Conservation (phyloP, 306 rosid genomes). For the Cajanus cajan region DNA sequence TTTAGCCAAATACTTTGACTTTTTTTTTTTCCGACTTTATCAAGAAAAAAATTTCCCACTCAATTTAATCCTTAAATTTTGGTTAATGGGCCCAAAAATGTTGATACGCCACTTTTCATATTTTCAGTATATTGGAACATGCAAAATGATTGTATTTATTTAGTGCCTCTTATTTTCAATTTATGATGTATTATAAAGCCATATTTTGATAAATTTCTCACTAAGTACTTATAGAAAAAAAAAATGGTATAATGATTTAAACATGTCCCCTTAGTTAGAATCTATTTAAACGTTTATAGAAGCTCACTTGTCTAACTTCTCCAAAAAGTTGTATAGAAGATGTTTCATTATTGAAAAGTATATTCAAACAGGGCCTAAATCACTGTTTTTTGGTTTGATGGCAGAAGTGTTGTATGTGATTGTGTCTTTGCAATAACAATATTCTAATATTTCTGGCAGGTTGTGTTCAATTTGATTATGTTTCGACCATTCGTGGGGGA, state of each 20-base stretch:
- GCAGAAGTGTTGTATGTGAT: slow-evolving; percentile 18
- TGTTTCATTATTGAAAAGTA: background rate
- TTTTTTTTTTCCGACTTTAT: background rate
- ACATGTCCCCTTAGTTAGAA: too few relatives aligned
- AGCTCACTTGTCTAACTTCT: too few relatives aligned
- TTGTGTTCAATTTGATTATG: slow-evolving; percentile 61
- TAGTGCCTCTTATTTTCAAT: background rate
- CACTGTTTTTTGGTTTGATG: background rate
- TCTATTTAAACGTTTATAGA: too few relatives aligned
- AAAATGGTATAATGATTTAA: background rate
- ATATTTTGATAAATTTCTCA: background rate
- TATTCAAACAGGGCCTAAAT: background rate
- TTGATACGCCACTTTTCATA: background rate
- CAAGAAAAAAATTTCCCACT: background rate
- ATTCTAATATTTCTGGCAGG: slow-evolving; percentile 48
- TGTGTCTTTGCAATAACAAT: slow-evolving; percentile 29
- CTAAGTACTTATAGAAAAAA: background rate
- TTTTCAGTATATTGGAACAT: background rate
- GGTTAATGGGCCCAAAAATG: background rate
- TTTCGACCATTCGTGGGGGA: slow-evolving; percentile 81
- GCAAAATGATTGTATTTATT: background rate
- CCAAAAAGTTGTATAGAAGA: too few relatives aligned
- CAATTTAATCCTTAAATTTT: background rate
- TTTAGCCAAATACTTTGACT: slow-evolving; percentile 12
- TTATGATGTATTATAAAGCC: background rate